Conservation (phyloP, 352 stramenopile genomes). For the Peronospora farinosa region DNA sequence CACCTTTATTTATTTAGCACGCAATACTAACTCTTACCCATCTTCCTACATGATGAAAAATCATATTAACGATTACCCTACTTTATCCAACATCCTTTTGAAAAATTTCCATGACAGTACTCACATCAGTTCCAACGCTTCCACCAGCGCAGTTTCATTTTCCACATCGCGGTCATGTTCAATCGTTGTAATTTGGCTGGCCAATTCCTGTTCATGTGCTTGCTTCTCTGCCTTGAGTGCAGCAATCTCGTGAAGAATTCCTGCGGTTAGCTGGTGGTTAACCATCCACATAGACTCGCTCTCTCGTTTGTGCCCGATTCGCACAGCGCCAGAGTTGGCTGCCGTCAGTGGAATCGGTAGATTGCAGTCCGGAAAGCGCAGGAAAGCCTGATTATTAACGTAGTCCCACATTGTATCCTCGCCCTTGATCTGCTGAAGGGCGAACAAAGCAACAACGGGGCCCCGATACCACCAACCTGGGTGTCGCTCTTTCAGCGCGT, state of each 20-base stretch:
- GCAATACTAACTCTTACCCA: no score
- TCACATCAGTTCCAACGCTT: no score
- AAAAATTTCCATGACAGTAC: no score
- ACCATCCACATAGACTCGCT: conserved; percentile 30
- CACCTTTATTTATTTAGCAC: no score
- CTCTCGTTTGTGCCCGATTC: conserved; percentile 6
- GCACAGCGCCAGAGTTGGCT: conserved; percentile 28
- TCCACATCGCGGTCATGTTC: no score
- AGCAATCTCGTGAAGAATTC: conserved; percentile 15
- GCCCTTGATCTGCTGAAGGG: conserved; percentile 24
- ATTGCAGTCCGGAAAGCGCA: conserved; percentile 44
- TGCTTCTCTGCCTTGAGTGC: conserved; percentile 9
- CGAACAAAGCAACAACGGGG: conserved; percentile 31
- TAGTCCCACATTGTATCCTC: conserved; percentile 31
- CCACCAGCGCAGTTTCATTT: no score
- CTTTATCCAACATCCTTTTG: no score
- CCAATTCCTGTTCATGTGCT: neutral
- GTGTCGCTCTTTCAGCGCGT: conserved; percentile 27
- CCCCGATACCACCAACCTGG: conserved; percentile 52
- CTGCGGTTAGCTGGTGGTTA: conserved; percentile 11
- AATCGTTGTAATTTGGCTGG: no score
- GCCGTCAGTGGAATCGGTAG: conserved; percentile 30
- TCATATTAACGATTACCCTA: no score
- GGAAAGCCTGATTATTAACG: conserved; percentile 25
- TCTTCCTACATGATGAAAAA: no score